Evolutionary conservation across 192 early-diverging fungal genomes (phyloP), one percentile per base, ranked within the genome.

Genomic region (Coemansia sp.): DNA sequence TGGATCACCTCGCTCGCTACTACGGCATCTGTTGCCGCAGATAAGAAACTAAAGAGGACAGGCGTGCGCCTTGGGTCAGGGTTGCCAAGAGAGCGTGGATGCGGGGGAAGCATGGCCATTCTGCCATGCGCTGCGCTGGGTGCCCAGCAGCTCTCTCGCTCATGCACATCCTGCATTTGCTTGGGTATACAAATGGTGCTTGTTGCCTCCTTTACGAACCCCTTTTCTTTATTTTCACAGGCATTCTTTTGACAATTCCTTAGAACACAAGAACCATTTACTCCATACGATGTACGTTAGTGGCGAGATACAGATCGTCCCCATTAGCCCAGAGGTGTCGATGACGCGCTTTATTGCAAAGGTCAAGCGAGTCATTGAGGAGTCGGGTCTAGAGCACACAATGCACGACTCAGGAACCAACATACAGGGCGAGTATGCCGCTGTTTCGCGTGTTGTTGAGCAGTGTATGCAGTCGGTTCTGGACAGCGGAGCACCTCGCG

Each of bases 1-100:
- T 95, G 5, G 91, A 96, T 62, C 90, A 93, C 58, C 66, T 98
- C 12, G 68, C 87, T 39, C 75, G 82, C 54, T 37, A 82, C 58
- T 86, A 86, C 50, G 78, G 61, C 24, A 63, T 81, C 37, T 26
- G 46, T 12, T 65, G 62, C 27, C 64, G 24, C 0, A 21, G 52
- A 21, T 72, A 37, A 63, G 15, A n/a, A n/a, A n/a, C n/a, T n/a
- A n/a, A n/a, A n/a, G n/a, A n/a, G n/a, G n/a, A n/a, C 8, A n/a
- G 1, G 38, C 38, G 3, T 10, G 5, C 38, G 3, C 29, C 7
- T 32, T 7, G 29, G 29, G 2, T 32, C 29, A 32, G 29, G 29
- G 29, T 32, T 32, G 29, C n/a, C n/a, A n/a, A n/a, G 35, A 36
- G 35, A 36, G 35, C 35, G 35, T 32, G 29, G 29, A 32, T 32